A percentile compares a stretch with the other conserved stretches of the same genome.
Evolutionary conservation across 2,329 filamentous ascomycete genomes (phyloP).

Genomic region (Ophiostoma montium): DNA sequence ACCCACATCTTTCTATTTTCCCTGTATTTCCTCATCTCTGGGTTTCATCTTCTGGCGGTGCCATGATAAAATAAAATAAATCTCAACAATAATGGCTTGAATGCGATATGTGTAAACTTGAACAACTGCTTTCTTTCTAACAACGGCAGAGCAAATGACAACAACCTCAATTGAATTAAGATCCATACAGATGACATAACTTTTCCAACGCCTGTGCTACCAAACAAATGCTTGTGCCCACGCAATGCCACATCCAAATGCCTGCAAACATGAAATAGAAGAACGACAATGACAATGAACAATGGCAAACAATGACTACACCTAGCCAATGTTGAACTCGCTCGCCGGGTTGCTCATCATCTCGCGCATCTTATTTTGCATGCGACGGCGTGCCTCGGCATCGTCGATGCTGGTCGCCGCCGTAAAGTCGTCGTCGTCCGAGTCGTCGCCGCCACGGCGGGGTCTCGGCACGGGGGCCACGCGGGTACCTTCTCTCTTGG

Average conservation of each 20-base stretch:
- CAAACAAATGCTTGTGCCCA: slow-evolving; percentile 1
- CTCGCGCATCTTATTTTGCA: slow-evolving; percentile 18
- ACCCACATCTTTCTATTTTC: too few species aligned
- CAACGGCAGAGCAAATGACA: background rate
- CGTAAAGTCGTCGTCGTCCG: slow-evolving; percentile 21
- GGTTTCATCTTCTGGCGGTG: too few species aligned
- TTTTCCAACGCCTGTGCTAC: background rate
- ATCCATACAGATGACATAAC: background rate
- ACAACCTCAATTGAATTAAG: background rate
- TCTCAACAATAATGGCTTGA: too few species aligned
- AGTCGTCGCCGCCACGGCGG: slow-evolving; percentile 12
- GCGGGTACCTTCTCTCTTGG: slow-evolving; percentile 4
- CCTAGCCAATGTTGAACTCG: slow-evolving; percentile 16
- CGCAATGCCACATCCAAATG: slow-evolving; percentile 1
- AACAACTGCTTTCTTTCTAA: too few species aligned
- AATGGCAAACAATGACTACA: background rate
- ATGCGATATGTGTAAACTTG: too few species aligned
- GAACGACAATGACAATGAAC: background rate
- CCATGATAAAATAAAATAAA: too few species aligned
- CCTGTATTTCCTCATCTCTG: too few species aligned
- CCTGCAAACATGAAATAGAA: background rate
- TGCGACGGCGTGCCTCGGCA: slow-evolving; percentile 47
- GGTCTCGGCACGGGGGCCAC: background rate
- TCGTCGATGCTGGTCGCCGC: slow-evolving; percentile 26
- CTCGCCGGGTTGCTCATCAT: slow-evolving; percentile 13